Percentiles rank a stretch among this genome's conserved stretches.
Conservation (phyloP, 139 green algal genomes). For the Tetradesmus lagerheimii region DNA sequence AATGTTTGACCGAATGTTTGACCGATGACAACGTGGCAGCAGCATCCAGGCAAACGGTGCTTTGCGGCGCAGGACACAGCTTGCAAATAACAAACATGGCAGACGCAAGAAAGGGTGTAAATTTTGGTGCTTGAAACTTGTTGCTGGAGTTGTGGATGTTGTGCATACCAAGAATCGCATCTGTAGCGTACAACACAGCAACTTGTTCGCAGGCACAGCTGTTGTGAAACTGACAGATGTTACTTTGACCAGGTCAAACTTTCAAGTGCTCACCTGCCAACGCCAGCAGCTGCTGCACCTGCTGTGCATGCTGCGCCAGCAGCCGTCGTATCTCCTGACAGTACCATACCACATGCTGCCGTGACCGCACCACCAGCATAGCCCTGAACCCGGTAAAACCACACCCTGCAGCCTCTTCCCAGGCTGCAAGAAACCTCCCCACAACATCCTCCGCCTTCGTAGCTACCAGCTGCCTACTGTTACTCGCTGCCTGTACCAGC, state of each 20-base stretch:
- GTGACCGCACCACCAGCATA: conserved; percentile 58
- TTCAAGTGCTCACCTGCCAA: background rate
- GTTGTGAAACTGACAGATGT: background rate
- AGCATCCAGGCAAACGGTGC: background rate
- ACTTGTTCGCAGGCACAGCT: background rate
- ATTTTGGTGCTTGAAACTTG: too few species aligned
- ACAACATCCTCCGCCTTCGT: conserved; percentile 52
- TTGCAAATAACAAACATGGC: background rate
- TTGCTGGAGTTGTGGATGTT: too few species aligned
- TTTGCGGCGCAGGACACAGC: background rate
- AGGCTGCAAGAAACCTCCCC: conserved; percentile 45
- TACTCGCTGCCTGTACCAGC: conserved; percentile 57
- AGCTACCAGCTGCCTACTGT: conserved; percentile 56
- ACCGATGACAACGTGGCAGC: background rate
- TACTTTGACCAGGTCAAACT: background rate
- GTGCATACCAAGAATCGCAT: too few species aligned
- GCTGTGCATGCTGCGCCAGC: background rate
- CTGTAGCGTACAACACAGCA: background rate
- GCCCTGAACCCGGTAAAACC: conserved; percentile 44
- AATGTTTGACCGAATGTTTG: too few species aligned
- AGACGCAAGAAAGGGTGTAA: too few species aligned
- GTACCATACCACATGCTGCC: conserved; percentile 64
- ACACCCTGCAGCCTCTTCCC: conserved; percentile 25
- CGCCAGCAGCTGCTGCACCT: conserved; percentile 3
- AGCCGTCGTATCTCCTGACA: conserved; percentile 48